These are phyloP conservation scores for Tetrahymena malaccensis DNA, from an alignment of 73 alveolate species.

Conservation along the genomic window DNA sequence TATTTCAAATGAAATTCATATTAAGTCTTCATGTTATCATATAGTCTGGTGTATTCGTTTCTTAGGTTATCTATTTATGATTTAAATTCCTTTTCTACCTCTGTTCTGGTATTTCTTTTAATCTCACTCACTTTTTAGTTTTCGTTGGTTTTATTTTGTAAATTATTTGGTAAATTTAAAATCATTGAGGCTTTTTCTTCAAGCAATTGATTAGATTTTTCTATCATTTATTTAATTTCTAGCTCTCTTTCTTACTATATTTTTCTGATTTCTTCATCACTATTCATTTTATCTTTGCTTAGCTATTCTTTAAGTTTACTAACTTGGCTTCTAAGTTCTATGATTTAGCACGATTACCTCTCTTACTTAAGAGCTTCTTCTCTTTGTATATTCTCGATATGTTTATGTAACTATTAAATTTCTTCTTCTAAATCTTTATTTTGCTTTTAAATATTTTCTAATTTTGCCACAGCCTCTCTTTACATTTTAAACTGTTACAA, in stretches of 20 bases:
- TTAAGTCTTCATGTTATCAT: constrained; percentile 1
- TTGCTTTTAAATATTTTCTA: neutral
- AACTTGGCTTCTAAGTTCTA: constrained; percentile 10
- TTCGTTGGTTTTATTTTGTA: constrained; percentile 13
- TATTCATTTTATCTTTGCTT: constrained; percentile 10
- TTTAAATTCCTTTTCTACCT: constrained; percentile 34
- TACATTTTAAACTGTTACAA: neutral
- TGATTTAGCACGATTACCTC: neutral
- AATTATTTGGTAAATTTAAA: constrained; percentile 8
- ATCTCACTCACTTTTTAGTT: constrained; percentile 15
- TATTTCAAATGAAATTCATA: constrained; percentile 27
- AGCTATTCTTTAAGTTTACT: constrained; percentile 20
- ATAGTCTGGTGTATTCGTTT: neutral
- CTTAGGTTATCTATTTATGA: neutral
- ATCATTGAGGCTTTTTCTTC: constrained; percentile 24
- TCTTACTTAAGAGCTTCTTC: constrained; percentile 10
- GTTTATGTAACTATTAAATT: neutral
- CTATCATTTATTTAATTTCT: neutral
- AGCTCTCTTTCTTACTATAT: constrained; percentile 15
- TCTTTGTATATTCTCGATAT: constrained; percentile 3
- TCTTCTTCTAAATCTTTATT: neutral
- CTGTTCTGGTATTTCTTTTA: neutral
- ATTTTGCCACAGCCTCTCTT: constrained; percentile 21
- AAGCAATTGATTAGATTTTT: constrained; percentile 14
- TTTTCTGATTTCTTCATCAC: constrained; percentile 24